Conservation (phyloP, 2,329 filamentous ascomycete genomes). For the Diaporthe australafricana region DNA sequence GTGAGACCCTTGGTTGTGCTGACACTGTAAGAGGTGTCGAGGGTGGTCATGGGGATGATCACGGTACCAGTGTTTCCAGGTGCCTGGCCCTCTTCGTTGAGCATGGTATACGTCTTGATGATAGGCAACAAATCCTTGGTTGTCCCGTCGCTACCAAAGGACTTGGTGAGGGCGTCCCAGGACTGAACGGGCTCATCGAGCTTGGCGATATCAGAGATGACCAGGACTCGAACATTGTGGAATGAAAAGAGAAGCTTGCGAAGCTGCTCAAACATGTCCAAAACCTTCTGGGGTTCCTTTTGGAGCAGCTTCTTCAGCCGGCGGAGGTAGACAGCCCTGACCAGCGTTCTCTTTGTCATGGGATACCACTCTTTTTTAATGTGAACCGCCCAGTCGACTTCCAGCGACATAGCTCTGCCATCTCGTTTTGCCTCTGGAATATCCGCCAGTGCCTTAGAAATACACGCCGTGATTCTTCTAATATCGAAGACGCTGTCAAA, state of each 20-base stretch:
- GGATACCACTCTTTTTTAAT: slow-evolving; percentile 80
- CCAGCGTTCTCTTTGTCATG: slow-evolving; percentile 83
- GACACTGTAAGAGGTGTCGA: slow-evolving; percentile 91
- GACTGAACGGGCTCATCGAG: slow-evolving; percentile 80
- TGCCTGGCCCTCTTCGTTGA: slow-evolving; percentile 79
- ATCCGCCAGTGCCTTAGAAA: slow-evolving; percentile 88
- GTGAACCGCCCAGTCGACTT: slow-evolving; percentile 82
- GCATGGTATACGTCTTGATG: slow-evolving; percentile 74
- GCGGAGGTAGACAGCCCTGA: slow-evolving; percentile 89
- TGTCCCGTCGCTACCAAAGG: slow-evolving; percentile 53
- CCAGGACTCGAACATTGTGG: slow-evolving; percentile 86
- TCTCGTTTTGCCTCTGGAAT: slow-evolving; percentile 93
- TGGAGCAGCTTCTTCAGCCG: slow-evolving; percentile 84
- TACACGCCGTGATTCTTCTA: slow-evolving; percentile 68
- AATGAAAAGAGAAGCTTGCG: slow-evolving; percentile 82
- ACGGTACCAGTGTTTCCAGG: slow-evolving; percentile 81
- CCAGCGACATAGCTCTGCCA: slow-evolving; percentile 75
- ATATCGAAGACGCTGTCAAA: slow-evolving; percentile 91
- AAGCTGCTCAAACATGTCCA: slow-evolving; percentile 82
- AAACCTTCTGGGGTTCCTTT: slow-evolving; percentile 78
- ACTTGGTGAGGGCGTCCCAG: slow-evolving; percentile 75
- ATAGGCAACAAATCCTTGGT: slow-evolving; percentile 74
- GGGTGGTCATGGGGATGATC: slow-evolving; percentile 89
- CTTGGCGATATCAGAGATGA: slow-evolving; percentile 82
- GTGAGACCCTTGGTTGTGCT: slow-evolving; percentile 80